phyloP scores from a whole-genome alignment of 2,329 filamentous ascomycete genomes.

The Colletotrichum orbiculare region DNA sequence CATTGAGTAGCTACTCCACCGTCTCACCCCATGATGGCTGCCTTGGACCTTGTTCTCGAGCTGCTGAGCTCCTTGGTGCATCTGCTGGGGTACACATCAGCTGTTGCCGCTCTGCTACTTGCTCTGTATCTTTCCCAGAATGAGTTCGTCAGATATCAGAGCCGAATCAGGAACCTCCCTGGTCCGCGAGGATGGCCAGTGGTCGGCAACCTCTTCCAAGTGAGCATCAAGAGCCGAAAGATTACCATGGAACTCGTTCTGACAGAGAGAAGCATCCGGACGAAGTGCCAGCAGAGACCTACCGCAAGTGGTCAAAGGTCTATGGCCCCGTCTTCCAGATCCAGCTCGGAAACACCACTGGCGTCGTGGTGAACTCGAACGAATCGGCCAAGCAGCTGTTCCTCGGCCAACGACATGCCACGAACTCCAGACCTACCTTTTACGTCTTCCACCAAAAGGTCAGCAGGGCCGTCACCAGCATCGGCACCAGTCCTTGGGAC shows the following conservation, averaged over 20 bases:
- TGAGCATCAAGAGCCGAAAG: background rate
- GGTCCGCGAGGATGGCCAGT: constrained; percentile 34
- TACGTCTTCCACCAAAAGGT: constrained; percentile 72
- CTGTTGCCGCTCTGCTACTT: background rate
- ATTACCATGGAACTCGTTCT: background rate
- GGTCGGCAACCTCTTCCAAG: constrained; percentile 31
- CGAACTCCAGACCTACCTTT: constrained; percentile 73
- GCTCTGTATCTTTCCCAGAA: constrained; percentile 5
- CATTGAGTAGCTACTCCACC: too few relatives aligned
- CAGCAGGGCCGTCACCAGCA: constrained; percentile 52
- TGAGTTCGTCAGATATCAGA: constrained; percentile 21
- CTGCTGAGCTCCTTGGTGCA: too few relatives aligned
- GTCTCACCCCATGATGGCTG: background rate
- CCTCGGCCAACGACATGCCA: constrained; percentile 73
- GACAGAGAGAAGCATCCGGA: background rate
- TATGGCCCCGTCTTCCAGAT: constrained; percentile 48
- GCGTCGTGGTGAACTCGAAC: constrained; percentile 74
- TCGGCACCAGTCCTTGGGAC: constrained; percentile 76
- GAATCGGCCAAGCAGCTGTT: constrained; percentile 72
- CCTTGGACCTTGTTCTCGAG: background rate
- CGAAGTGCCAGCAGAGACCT: constrained; percentile 39
- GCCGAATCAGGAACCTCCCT: constrained; percentile 26
- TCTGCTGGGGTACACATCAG: background rate
- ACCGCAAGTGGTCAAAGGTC: constrained; percentile 42
- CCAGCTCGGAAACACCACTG: constrained; percentile 59